Evolutionary conservation across 768 basidiomycete species (phyloP).

Genomic region (Psilocybe subaeruginosa): DNA sequence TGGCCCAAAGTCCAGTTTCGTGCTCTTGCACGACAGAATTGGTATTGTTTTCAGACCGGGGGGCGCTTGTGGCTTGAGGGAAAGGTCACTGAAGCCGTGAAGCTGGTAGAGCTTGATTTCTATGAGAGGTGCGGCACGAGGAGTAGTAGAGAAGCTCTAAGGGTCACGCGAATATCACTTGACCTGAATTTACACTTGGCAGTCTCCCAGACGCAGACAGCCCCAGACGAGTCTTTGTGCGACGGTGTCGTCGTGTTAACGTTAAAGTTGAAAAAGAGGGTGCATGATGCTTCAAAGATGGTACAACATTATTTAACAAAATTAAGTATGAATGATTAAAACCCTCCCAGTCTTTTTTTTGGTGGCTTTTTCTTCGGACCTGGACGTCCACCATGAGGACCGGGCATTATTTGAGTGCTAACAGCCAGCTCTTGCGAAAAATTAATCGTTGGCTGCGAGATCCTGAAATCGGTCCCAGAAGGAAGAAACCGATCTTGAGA

Average conservation of each 20-base stretch:
- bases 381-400: conserved; percentile 69
- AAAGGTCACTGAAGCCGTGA: background rate
- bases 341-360: conserved; percentile 78
- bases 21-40: conserved; percentile 60
- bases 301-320: background rate
- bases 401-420: conserved; percentile 75
- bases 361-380: conserved; percentile 53
- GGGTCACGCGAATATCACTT: conserved; percentile 35
- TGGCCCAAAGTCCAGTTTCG: conserved; percentile 74
- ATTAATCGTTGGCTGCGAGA: background rate
- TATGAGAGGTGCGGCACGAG: conserved; percentile 14
- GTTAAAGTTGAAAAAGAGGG: too few species aligned
- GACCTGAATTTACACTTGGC: conserved; percentile 22
- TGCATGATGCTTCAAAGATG: background rate
- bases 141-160: conserved; percentile 15
- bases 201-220: too few species aligned
- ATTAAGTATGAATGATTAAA: conserved; percentile 43
- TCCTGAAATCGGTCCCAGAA: background rate
- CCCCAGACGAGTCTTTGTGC: too few species aligned
- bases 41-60: conserved; percentile 21
- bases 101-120: conserved; percentile 4
- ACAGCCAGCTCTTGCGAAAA: conserved; percentile 46
- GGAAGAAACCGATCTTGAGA: conserved; percentile 15
- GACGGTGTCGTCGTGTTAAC: too few species aligned
- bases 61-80: background rate